These are phyloP conservation scores for Orbilia brochopaga DNA, from an alignment of 2,329 filamentous ascomycete genomes.

Conservation along the genomic window DNA sequence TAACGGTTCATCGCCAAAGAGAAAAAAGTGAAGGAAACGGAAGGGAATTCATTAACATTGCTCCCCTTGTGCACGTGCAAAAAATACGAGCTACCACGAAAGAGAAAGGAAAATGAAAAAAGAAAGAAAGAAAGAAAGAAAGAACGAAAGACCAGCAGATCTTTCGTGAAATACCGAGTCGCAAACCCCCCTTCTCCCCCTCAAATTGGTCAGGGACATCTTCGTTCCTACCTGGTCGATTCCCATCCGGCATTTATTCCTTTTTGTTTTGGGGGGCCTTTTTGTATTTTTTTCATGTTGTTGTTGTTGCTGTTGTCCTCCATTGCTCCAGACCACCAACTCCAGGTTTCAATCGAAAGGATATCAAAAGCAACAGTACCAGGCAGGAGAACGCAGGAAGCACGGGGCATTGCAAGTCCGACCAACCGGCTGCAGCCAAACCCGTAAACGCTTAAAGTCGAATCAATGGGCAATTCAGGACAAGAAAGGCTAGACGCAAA, in stretches of 20 bases:
- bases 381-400: background rate
- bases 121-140: no score
- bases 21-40: background rate
- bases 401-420: background rate
- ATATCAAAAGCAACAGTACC: conserved; percentile 7
- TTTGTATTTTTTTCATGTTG: background rate
- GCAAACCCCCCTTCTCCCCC: no score
- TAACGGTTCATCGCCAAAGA: background rate
- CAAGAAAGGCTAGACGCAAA: background rate
- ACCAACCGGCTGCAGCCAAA: background rate
- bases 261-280: background rate
- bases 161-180: no score
- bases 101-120: background rate
- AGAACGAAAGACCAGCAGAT: no score
- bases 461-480: conserved; percentile 13
- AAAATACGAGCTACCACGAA: background rate
- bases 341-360: conserved; percentile 25
- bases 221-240: background rate
- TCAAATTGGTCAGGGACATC: no score
- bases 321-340: conserved; percentile 50
- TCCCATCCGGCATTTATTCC: background rate
- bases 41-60: background rate
- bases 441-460: background rate
- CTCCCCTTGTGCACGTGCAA: background rate
- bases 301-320: background rate